Conservation (phyloP, 345 rosid genomes). For the Populus tremula region DNA sequence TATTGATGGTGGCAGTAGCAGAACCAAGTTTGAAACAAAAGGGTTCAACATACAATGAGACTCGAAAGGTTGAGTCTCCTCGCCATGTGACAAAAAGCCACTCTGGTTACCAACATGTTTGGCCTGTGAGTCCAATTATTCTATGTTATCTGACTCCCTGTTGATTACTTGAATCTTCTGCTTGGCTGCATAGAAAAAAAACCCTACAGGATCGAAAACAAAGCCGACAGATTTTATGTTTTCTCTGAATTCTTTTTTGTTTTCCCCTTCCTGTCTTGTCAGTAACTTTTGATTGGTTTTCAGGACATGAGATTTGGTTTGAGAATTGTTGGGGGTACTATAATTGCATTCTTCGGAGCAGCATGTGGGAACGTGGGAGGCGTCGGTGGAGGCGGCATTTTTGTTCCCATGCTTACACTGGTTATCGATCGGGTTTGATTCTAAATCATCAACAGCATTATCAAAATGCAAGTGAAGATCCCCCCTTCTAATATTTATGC, state of each 20-base stretch:
- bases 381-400: conserved; percentile 53
- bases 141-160: not conserved
- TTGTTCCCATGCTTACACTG: conserved; percentile 50
- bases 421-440: conserved; percentile 48
- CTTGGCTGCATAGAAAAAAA: not conserved
- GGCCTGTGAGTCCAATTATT: conserved; percentile 32
- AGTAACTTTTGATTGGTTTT: not conserved
- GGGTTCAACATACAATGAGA: not conserved
- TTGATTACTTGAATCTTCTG: not conserved
- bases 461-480: conserved; percentile 39
- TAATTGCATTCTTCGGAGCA: conserved; percentile 49
- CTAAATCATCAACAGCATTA: conserved; percentile 47
- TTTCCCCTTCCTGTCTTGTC: not conserved
- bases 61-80: not conserved
- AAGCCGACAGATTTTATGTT: no score
- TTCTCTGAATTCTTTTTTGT: not conserved
- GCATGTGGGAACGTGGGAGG: conserved; percentile 57
- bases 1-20: not conserved
- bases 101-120: conserved; percentile 19
- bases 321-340: conserved; percentile 36
- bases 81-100: not conserved
- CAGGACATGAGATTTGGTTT: conserved; percentile 43
- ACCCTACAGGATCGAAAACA: not conserved
- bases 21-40: not conserved
- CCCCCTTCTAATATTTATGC: not conserved